These are phyloP conservation scores for Voacanga thouarsii DNA, from an alignment of 257 asterid genomes.

Conservation along the genomic window DNA sequence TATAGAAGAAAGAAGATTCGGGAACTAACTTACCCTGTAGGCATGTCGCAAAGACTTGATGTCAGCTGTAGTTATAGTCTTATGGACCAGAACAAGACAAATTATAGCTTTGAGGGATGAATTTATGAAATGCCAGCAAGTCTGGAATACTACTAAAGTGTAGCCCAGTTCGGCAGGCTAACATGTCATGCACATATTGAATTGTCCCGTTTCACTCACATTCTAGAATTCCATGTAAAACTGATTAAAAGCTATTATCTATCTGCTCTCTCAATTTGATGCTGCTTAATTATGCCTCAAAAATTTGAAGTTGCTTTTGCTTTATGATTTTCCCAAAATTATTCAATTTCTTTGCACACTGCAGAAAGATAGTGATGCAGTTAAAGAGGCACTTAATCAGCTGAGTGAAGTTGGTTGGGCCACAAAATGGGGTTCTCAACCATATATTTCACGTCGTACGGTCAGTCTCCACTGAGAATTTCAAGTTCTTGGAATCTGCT, in stretches of 20 bases:
- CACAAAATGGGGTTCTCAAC: slow-evolving; percentile 81
- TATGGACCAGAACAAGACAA: neutral
- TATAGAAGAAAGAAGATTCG: too few relatives aligned
- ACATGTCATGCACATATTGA: neutral
- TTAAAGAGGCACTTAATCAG: slow-evolving; percentile 82
- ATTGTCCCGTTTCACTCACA: neutral
- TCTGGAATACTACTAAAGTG: neutral
- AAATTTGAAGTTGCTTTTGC: neutral
- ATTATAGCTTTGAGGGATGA: neutral
- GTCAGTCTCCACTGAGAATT: slow-evolving; percentile 46
- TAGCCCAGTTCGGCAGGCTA: neutral
- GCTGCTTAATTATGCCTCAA: neutral
- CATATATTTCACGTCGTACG: slow-evolving; percentile 89
- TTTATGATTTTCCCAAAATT: neutral
- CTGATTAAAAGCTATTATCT: neutral
- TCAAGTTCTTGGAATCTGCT: slow-evolving; percentile 17
- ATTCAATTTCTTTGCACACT: slow-evolving; percentile 9
- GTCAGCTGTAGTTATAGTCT: neutral
- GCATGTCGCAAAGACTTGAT: neutral
- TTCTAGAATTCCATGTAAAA: neutral
- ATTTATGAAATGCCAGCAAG: neutral
- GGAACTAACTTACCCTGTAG: neutral
- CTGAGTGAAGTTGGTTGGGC: slow-evolving; percentile 83
- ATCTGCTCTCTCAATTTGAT: neutral
- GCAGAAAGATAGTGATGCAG: slow-evolving; percentile 80